Evolutionary conservation across 257 asterid species (phyloP).

Genomic region (Penstemon barbatus): DNA sequence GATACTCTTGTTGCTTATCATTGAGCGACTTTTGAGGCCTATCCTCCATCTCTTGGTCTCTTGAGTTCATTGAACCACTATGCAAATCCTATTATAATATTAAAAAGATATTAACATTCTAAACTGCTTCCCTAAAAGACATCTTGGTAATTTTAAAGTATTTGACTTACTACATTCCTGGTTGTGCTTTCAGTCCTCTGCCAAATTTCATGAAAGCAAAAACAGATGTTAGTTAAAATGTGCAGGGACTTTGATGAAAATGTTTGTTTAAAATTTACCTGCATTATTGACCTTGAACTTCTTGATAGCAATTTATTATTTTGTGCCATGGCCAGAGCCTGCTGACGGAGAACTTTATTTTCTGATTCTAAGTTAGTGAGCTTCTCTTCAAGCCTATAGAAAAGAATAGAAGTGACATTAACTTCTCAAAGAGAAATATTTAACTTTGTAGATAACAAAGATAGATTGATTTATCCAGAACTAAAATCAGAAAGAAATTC

Average conservation of each 20-base stretch:
- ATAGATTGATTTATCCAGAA: constrained; percentile 6
- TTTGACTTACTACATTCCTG: constrained; percentile 51
- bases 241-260: constrained; percentile 23
- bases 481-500: constrained; percentile 15
- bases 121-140: constrained; percentile 16
- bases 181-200: constrained; percentile 83
- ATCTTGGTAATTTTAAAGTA: constrained; percentile 22
- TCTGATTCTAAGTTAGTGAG: constrained; percentile 86
- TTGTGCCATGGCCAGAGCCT: constrained; percentile 96
- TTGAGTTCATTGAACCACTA: constrained; percentile 66
- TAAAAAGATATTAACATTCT: constrained; percentile 22
- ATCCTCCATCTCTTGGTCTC: constrained; percentile 73
- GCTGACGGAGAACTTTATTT: constrained; percentile 97
- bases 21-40: constrained; percentile 89
- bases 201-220: constrained; percentile 30
- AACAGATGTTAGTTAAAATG: constrained; percentile 34
- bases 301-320: constrained; percentile 67
- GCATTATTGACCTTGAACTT: constrained; percentile 82
- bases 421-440: constrained; percentile 21
- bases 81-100: constrained; percentile 62
- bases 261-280: constrained; percentile 48
- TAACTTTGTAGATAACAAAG: constrained; percentile 21
- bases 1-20: constrained; percentile 94
- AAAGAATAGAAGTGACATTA: constrained; percentile 33
- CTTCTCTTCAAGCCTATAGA: constrained; percentile 89